Evolutionary conservation across 1,139 yeast species (phyloP).

Genomic region (Kodamaea fungicola): DNA sequence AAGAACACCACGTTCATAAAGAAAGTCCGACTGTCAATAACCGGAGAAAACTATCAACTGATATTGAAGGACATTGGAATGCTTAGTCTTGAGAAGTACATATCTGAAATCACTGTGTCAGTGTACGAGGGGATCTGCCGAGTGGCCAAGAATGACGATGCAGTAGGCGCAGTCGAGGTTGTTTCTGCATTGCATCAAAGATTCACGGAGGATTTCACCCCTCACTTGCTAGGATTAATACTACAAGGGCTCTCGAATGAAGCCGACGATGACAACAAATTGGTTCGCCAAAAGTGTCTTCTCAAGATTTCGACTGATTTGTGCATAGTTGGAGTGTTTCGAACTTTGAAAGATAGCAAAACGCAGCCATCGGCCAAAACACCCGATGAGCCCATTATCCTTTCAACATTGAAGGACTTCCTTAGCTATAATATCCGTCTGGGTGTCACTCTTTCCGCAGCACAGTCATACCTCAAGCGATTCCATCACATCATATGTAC

Average conservation of each 20-base stretch:
- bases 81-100: constrained; percentile 69
- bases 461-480: constrained; percentile 50
- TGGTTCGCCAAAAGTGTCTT: constrained; percentile 46
- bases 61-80: constrained; percentile 60
- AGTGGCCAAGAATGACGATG: constrained; percentile 56
- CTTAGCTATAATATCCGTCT: constrained; percentile 46
- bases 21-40: constrained; percentile 58
- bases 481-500: constrained; percentile 25
- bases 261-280: constrained; percentile 43
- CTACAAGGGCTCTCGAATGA: constrained; percentile 32
- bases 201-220: constrained; percentile 54
- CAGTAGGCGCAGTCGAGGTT: constrained; percentile 62
- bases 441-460: constrained; percentile 48
- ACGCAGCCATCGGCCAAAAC: constrained; percentile 18
- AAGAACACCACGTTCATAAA: constrained; percentile 81
- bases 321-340: constrained; percentile 56
- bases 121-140: constrained; percentile 60
- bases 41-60: constrained; percentile 39
- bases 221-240: constrained; percentile 46
- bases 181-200: constrained; percentile 77
- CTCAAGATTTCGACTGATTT: constrained; percentile 61
- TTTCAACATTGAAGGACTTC: constrained; percentile 52
- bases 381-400: constrained; percentile 36
- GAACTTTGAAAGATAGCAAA: constrained; percentile 34
- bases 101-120: constrained; percentile 66